Base-by-base conservation (phyloP, 2,329 filamentous ascomycete species). In the Exophiala mesophila region DNA sequence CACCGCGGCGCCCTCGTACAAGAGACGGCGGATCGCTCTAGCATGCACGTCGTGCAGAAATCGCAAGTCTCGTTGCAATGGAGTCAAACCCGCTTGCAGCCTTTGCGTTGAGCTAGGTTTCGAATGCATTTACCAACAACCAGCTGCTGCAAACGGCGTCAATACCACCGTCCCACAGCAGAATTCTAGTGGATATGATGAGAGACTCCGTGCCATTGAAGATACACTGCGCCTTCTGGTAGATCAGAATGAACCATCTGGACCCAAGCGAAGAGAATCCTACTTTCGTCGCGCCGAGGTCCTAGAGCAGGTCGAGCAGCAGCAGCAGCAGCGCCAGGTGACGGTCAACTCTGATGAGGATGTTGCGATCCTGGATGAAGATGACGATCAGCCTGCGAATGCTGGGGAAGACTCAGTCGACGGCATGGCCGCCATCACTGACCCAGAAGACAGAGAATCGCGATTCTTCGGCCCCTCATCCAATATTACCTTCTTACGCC, bases 31-130 rank as follows among this genome's bases (percentile, higher is more conserved):
- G 15, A 59, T 67, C 6, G 59, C 63, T 26, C 39, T 68, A 20
- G 65, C 65, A 23, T 68, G 65, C 38, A 63, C 63, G 48, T 57
- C 61, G 15, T 68, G 65, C 41, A 59, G 60, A 31, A 50, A 50
- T 29, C 57, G 62, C 20, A 62, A 67, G 41, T 57, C 56, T 17
- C 49, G 69, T 58, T 72, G 69, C 40, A 66, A 72, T 56, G 68
- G 68, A 8, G 50, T 49, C 8, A 59, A 64, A 15, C 69, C 69
- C 9, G 61, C 60, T 31, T 72, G 69, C 46, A 63, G 62, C n/a
- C 56, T 61, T 17, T 72, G 69, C 41, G 50, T 45, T 12, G 61
- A 66, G 23, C 56, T 69, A 20, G 64, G 62, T 5, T 67, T 67
- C 40, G 66, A 70, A 7, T 72, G 69, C 50, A 53, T 62, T 21